Evolutionary conservation across 108 stramenopile genomes (phyloP).

Genomic region (Pelagomonas calceolata): DNA sequence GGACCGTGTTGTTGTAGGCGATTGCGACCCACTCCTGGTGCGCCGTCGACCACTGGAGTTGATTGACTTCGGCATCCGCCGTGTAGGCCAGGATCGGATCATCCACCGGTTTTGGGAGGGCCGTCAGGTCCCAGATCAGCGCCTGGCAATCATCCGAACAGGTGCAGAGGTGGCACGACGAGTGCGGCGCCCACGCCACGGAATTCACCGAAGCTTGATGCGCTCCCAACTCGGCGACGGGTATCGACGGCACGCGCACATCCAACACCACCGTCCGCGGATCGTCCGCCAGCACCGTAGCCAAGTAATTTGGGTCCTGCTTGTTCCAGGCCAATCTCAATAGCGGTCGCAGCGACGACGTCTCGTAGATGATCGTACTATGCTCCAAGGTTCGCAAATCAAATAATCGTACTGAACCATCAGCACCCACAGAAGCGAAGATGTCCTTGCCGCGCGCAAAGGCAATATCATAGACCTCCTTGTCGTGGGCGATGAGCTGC

Average conservation of each 20-base stretch:
- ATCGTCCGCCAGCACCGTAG: conserved; percentile 77
- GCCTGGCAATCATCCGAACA: conserved; percentile 89
- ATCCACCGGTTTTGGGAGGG: conserved; percentile 64
- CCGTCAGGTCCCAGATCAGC: conserved; percentile 89
- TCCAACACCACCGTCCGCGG: conserved; percentile 73
- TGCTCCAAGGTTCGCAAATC: conserved; percentile 90
- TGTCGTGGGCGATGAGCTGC: conserved; percentile 97
- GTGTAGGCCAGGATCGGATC: conserved; percentile 97
- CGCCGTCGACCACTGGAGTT: conserved; percentile 82
- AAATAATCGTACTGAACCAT: conserved; percentile 91
- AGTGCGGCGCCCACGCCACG: conserved; percentile 95
- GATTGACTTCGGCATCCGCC: conserved; percentile 90
- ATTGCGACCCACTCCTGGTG: conserved; percentile 96
- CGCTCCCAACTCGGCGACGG: conserved; percentile 59
- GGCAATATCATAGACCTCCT: conserved; percentile 95
- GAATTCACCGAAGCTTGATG: conserved; percentile 85
- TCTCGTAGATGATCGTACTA: conserved; percentile 92
- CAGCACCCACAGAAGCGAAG: conserved; percentile 93
- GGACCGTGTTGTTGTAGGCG: conserved; percentile 77
- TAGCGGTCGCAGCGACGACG: conserved; percentile 68
- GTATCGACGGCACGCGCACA: conserved; percentile 70
- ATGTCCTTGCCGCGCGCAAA: conserved; percentile 83
- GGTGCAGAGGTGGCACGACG: conserved; percentile 89
- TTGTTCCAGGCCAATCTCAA: conserved; percentile 95
- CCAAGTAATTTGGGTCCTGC: conserved; percentile 95